These are phyloP conservation scores for Curvularia verruculosa DNA, from an alignment of 2,329 filamentous ascomycete species.

Conservation along the genomic window DNA sequence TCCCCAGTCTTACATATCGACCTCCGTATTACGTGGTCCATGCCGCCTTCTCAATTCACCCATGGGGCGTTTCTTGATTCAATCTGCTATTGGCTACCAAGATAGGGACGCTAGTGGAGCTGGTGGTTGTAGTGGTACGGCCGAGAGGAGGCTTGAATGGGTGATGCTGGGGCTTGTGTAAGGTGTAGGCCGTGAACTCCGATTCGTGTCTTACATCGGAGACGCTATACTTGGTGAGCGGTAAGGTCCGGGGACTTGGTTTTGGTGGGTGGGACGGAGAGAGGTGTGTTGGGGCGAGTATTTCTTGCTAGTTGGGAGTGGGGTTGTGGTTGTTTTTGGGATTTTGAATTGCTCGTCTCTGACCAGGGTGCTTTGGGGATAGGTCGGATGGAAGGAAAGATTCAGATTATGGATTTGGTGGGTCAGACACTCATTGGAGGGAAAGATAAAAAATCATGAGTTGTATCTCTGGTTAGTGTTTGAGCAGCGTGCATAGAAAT, in stretches of 20 bases:
- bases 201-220: conserved; percentile 36
- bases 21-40: conserved; percentile 2
- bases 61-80: neutral
- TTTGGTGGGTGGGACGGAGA: conserved; percentile 21
- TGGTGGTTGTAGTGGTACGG: neutral
- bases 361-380: neutral
- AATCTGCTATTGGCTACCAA: neutral
- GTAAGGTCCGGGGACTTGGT: conserved; percentile 14
- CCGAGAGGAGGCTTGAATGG: neutral
- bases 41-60: neutral
- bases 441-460: neutral
- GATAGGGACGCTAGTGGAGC: neutral
- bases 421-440: neutral
- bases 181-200: conserved; percentile 24
- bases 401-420: neutral
- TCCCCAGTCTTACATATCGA: conserved; percentile 1
- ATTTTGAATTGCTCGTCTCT: neutral
- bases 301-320: neutral
- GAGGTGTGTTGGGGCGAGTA: conserved; percentile 5
- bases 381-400: neutral
- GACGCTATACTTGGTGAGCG: conserved; percentile 4
- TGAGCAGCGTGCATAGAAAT: neutral
- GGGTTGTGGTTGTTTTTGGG: neutral
- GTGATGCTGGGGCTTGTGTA: neutral
- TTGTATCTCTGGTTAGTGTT: neutral